Conservation (phyloP, 78 protist genomes). For the Polysphondylium violaceum region DNA sequence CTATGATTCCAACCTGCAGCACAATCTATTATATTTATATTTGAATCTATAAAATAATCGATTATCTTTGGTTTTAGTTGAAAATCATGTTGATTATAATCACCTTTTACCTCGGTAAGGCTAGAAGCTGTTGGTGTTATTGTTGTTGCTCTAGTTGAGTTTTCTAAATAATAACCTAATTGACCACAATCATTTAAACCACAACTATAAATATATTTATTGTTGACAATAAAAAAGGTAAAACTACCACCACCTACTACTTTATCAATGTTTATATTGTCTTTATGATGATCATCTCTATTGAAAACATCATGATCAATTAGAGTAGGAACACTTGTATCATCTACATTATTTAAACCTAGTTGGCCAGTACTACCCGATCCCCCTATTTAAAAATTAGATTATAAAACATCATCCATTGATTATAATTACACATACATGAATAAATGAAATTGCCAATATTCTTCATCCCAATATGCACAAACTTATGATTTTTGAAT, state of each 20-base stretch:
- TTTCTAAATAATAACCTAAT: background rate
- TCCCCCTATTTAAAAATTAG: conserved; percentile 79
- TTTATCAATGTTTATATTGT: background rate
- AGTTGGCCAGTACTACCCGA: conserved; percentile 56
- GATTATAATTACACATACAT: too few relatives aligned
- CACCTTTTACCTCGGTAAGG: background rate
- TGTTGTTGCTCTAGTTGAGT: background rate
- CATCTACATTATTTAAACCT: conserved; percentile 10
- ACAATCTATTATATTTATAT: background rate
- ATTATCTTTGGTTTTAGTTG: background rate
- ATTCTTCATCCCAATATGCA: too few relatives aligned
- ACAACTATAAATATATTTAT: conserved; percentile 5
- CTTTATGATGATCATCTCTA: too few relatives aligned
- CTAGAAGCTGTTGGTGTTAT: background rate
- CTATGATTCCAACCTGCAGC: conserved; percentile 54
- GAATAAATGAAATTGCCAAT: too few relatives aligned
- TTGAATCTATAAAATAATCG: background rate
- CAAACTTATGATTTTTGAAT: too few relatives aligned
- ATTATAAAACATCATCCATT: too few relatives aligned
- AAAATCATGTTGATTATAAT: conserved; percentile 4
- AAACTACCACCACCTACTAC: conserved; percentile 53
- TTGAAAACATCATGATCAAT: too few relatives aligned
- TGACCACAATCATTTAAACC: conserved; percentile 74
- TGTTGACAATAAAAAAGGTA: background rate
- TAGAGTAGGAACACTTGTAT: conserved; percentile 30